phyloP scores from a whole-genome alignment of 345 rosid species.

The Crucihimalaya himalaica region DNA sequence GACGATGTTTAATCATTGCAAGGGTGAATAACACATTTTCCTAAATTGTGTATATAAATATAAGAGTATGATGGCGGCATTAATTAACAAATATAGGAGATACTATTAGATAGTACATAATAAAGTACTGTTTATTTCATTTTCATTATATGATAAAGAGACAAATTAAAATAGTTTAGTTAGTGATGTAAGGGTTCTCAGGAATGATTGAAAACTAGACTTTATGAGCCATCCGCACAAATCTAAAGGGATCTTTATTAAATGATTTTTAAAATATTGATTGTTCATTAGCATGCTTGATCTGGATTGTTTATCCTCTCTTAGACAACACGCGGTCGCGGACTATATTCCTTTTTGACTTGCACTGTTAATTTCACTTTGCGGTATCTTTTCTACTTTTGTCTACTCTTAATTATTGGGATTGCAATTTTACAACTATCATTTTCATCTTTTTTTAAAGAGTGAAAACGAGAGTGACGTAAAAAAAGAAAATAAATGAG shows the following conservation, averaged over 20 bases:
- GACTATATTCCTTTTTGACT: conserved; percentile 26
- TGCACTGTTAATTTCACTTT: conserved; percentile 31
- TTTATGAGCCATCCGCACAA: conserved; percentile 27
- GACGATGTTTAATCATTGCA: neutral
- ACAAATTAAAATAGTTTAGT: neutral
- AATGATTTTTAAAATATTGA: conserved; percentile 33
- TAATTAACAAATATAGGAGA: neutral
- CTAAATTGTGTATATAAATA: neutral
- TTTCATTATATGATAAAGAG: neutral
- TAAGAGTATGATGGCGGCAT: neutral
- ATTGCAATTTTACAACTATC: neutral
- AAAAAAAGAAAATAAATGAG: too few relatives aligned
- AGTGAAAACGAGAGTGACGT: neutral
- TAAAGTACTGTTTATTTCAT: too few relatives aligned
- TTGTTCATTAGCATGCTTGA: conserved; percentile 44
- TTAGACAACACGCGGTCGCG: conserved; percentile 25
- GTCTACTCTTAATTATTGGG: conserved; percentile 14
- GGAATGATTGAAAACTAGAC: neutral
- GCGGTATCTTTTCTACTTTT: conserved; percentile 19
- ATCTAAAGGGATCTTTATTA: conserved; percentile 21
- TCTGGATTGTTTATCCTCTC: conserved; percentile 3
- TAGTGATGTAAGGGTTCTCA: neutral
- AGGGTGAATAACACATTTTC: neutral
- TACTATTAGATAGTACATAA: too few relatives aligned
- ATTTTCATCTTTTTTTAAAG: neutral